These are phyloP conservation scores for Fonsecaea erecta DNA, from an alignment of 2,329 filamentous ascomycete species.

Conservation along the genomic window DNA sequence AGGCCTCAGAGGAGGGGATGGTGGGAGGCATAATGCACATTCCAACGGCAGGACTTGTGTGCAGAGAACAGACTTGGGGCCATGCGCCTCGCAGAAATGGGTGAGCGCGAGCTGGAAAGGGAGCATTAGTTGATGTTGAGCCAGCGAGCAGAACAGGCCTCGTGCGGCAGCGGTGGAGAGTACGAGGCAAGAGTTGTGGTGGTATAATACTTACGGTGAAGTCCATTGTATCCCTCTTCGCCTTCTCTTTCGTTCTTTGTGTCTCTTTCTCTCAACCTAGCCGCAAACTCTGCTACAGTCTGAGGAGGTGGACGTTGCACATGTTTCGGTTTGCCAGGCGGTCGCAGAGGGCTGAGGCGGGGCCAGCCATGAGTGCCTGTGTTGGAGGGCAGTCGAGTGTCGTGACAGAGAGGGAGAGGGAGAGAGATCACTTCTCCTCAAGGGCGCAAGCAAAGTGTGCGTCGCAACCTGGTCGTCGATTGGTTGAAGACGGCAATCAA, in stretches of 20 bases:
- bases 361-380: slow-evolving; percentile 21
- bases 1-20: slow-evolving; percentile 48
- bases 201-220: slow-evolving; percentile 27
- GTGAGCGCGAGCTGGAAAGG: slow-evolving; percentile 61
- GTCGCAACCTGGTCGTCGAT: neutral
- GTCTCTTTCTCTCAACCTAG: slow-evolving; percentile 1
- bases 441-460: neutral
- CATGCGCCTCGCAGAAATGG: slow-evolving; percentile 67
- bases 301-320: slow-evolving; percentile 13
- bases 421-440: neutral
- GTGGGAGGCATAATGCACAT: slow-evolving; percentile 57
- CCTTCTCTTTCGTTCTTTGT: slow-evolving; percentile 2
- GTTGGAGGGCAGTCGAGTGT: neutral
- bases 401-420: neutral
- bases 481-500: neutral
- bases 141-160: neutral
- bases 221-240: slow-evolving; percentile 24
- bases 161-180: slow-evolving; percentile 28
- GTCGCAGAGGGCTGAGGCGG: slow-evolving; percentile 16
- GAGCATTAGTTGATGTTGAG: slow-evolving; percentile 9
- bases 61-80: slow-evolving; percentile 65
- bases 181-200: slow-evolving; percentile 1
- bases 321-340: slow-evolving; percentile 22
- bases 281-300: slow-evolving; percentile 20
- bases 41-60: slow-evolving; percentile 62